A percentile compares a stretch with the other conserved stretches of the same genome.
These are phyloP conservation scores for Arachis monticola DNA, from an alignment of 331 rosid species.

Conservation along the genomic window DNA sequence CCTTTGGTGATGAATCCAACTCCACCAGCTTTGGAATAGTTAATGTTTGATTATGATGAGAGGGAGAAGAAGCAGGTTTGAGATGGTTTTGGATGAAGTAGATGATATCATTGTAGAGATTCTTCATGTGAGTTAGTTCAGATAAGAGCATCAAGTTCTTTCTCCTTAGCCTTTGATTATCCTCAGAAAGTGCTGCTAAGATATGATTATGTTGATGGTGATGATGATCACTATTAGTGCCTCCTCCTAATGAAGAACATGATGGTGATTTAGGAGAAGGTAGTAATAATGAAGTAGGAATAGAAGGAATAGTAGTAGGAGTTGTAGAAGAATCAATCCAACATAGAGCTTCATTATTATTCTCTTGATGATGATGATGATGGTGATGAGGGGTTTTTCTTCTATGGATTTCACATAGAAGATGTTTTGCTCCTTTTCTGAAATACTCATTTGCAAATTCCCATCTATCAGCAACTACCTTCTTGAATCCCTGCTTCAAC, in stretches of 20 bases:
- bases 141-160: slow-evolving; percentile 74
- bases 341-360: slow-evolving; percentile 36
- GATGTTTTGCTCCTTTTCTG: slow-evolving; percentile 71
- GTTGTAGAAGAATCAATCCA: slow-evolving; percentile 45
- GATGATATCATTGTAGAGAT: slow-evolving; percentile 75
- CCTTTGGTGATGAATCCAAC: slow-evolving; percentile 51
- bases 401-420: slow-evolving; percentile 71
- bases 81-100: slow-evolving; percentile 82
- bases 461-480: slow-evolving; percentile 82
- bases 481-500: slow-evolving; percentile 70
- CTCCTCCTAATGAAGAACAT: too few species aligned
- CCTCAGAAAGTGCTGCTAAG: slow-evolving; percentile 64
- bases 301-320: too few species aligned
- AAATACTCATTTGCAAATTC: slow-evolving; percentile 81
- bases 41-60: slow-evolving; percentile 9
- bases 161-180: slow-evolving; percentile 69
- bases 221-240: slow-evolving; percentile 21
- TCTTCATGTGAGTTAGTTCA: slow-evolving; percentile 79
- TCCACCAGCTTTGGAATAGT: slow-evolving; percentile 51
- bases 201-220: slow-evolving; percentile 28
- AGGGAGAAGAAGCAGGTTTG: slow-evolving; percentile 51
- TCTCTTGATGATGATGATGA: slow-evolving; percentile 47
- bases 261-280: slow-evolving; percentile 47
- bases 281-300: neutral
- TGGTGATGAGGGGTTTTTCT: slow-evolving; percentile 66